Conservation (phyloP, 371 early-diverging fungal genomes). For the Mucor plumbeus region DNA sequence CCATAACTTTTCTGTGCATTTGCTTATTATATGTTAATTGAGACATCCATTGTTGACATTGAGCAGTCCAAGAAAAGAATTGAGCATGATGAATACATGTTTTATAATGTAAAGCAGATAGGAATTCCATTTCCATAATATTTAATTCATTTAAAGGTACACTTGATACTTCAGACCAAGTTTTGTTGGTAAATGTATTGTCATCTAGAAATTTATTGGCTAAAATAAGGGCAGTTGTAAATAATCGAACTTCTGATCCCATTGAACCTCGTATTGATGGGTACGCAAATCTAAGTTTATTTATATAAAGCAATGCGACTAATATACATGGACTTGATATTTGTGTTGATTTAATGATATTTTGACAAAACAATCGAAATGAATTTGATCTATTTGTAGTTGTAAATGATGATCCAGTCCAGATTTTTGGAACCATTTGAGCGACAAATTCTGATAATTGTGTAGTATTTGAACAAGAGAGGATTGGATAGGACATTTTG, state of each 20-base stretch:
- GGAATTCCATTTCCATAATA: conserved; percentile 75
- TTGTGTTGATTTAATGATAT: conserved; percentile 51
- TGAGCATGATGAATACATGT: conserved; percentile 34
- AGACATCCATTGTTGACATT: conserved; percentile 41
- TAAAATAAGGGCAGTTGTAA: conserved; percentile 66
- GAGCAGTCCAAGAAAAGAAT: conserved; percentile 38
- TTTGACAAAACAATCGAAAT: conserved; percentile 49
- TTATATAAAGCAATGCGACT: conserved; percentile 43
- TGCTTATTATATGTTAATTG: not conserved
- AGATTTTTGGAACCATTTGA: conserved; percentile 53
- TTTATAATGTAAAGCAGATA: conserved; percentile 59
- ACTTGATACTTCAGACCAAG: conserved; percentile 74
- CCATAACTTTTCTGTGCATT: not conserved
- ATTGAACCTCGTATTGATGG: conserved; percentile 38
- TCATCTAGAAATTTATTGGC: conserved; percentile 71
- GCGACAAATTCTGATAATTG: conserved; percentile 53
- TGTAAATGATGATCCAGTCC: conserved; percentile 41
- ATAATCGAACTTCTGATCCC: conserved; percentile 65
- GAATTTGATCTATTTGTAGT: conserved; percentile 22
- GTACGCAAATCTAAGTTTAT: conserved; percentile 37
- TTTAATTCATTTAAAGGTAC: conserved; percentile 65
- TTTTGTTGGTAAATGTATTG: conserved; percentile 69
- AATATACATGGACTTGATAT: conserved; percentile 41
- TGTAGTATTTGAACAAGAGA: conserved; percentile 25
- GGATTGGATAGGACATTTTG: conserved; percentile 13